Percentiles rank a stretch among this genome's conserved stretches.
Evolutionary conservation across 345 rosid genomes (phyloP).

Genomic region (Carallia pectinifolia): DNA sequence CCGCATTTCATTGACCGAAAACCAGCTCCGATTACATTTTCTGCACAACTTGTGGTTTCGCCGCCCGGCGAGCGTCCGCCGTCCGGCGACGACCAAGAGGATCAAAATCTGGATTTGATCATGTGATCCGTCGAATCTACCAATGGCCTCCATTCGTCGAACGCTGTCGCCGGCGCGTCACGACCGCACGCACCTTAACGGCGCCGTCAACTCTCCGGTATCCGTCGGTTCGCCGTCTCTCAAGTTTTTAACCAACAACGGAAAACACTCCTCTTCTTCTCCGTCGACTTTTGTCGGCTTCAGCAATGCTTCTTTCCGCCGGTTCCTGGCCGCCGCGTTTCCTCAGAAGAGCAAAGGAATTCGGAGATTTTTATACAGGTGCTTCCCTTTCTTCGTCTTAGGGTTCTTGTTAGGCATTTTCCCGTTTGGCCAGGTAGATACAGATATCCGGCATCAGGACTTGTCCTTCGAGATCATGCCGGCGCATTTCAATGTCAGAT

Average conservation of each 20-base stretch:
- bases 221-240: conserved; percentile 13
- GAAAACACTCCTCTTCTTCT: conserved; percentile 36
- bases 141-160: conserved; percentile 88
- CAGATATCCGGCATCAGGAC: conserved; percentile 40
- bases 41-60: neutral
- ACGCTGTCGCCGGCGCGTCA: conserved; percentile 74
- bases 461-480: conserved; percentile 68
- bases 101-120: conserved; percentile 10
- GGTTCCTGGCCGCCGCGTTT: conserved; percentile 26
- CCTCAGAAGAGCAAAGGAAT: conserved; percentile 45
- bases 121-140: conserved; percentile 18
- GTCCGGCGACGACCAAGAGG: neutral
- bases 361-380: conserved; percentile 61
- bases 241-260: conserved; percentile 30
- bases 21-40: neutral
- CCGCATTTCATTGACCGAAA: too few species aligned
- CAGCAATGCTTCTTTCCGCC: conserved; percentile 16
- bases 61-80: neutral
- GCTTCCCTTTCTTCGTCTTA: conserved; percentile 53
- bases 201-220: conserved; percentile 4
- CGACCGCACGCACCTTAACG: conserved; percentile 48
- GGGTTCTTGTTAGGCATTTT: conserved; percentile 67
- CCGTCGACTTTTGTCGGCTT: conserved; percentile 25
- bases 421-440: conserved; percentile 57
- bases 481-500: conserved; percentile 43